Evolutionary conservation across 495 filamentous ascomycete species (phyloP).

Genomic region (Cetradonia linearis): DNA sequence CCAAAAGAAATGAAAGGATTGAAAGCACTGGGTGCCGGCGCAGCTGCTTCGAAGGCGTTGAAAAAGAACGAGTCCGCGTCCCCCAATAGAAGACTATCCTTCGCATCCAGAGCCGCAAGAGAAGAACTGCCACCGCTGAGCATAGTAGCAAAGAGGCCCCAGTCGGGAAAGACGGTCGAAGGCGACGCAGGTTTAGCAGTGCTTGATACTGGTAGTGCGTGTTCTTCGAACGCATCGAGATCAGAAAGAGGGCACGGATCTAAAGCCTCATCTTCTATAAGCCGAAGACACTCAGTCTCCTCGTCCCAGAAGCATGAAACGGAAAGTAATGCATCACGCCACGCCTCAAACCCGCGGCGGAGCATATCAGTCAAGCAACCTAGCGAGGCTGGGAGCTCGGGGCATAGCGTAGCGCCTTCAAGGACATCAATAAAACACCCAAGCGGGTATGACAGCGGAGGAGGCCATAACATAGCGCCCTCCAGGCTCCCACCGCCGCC

Average conservation of each 20-base stretch:
- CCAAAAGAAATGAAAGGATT: background rate
- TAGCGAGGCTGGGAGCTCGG: background rate
- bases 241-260: background rate
- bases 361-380: background rate
- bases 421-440: background rate
- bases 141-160: background rate
- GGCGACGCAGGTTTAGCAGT: background rate
- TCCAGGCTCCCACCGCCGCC: background rate
- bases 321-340: background rate
- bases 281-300: background rate
- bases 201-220: background rate
- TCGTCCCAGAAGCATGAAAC: background rate
- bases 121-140: background rate
- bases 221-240: background rate
- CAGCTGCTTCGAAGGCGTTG: background rate
- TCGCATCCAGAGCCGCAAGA: background rate
- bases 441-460: constrained; percentile 1
- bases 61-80: background rate
- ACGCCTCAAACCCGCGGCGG: background rate
- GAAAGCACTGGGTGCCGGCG: background rate
- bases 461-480: background rate
- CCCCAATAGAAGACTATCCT: background rate
- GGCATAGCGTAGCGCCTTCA: background rate
- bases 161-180: constrained; percentile 5
- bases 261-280: background rate